A percentile compares a stretch with the other conserved stretches of the same genome.
Evolutionary conservation across 768 basidiomycete genomes (phyloP).

Genomic region (Psilocybe cyanescens): DNA sequence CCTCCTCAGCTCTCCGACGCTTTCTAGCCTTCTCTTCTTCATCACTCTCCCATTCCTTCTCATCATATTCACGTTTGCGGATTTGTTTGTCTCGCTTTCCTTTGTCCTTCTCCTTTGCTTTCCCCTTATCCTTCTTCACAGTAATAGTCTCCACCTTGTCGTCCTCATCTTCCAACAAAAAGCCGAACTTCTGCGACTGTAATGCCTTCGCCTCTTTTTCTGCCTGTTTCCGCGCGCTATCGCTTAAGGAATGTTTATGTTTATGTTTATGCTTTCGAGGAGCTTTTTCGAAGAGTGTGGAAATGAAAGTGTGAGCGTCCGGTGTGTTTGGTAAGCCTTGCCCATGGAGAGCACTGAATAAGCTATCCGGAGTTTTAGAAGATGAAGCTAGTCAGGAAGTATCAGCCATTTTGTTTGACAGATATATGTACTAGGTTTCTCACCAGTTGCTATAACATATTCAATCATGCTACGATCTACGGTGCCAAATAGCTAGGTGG

Average conservation of each 20-base stretch:
- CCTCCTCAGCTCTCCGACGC: constrained; percentile 57
- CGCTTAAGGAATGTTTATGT: constrained; percentile 52
- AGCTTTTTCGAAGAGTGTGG: constrained; percentile 73
- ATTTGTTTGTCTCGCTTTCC: constrained; percentile 66
- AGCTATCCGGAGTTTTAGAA: constrained; percentile 77
- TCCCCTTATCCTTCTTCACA: constrained; percentile 35
- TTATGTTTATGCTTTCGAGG: constrained; percentile 83
- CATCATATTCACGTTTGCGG: constrained; percentile 82
- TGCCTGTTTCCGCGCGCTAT: constrained; percentile 57
- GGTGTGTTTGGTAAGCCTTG: constrained; percentile 84
- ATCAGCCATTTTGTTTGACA: not conserved
- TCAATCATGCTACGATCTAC: constrained; percentile 85
- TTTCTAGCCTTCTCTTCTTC: constrained; percentile 81
- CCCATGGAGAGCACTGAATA: constrained; percentile 75
- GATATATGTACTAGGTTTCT: constrained; percentile 15
- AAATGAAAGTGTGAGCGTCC: constrained; percentile 80
- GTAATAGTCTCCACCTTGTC: constrained; percentile 43
- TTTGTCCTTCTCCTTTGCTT: constrained; percentile 37
- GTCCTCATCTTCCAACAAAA: constrained; percentile 82
- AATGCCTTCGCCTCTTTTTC: constrained; percentile 78
- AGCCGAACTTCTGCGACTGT: constrained; percentile 73
- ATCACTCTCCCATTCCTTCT: constrained; percentile 89
- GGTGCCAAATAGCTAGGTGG: constrained; percentile 74
- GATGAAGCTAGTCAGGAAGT: constrained; percentile 62
- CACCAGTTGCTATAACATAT: constrained; percentile 87